Evolutionary conservation across 2,329 filamentous ascomycete genomes (phyloP).

Genomic region (Apiospora malaysiana): DNA sequence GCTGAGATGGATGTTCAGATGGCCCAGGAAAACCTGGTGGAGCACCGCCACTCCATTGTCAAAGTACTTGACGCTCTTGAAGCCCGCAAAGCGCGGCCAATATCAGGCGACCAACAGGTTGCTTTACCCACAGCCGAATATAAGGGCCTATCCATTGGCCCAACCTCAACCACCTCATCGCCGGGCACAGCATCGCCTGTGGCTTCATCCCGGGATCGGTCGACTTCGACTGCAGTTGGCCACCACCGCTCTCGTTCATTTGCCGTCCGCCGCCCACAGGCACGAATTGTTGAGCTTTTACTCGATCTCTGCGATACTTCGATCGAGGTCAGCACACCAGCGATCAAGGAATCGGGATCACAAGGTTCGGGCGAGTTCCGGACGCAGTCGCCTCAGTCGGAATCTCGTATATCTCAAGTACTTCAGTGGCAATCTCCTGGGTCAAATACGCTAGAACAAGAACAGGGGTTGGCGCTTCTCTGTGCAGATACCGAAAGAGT

Average conservation of each 20-base stretch:
- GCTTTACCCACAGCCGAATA: conserved; percentile 74
- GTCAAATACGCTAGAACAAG: conserved; percentile 88
- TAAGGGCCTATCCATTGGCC: conserved; percentile 84
- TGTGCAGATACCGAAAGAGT: conserved; percentile 88
- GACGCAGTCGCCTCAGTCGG: conserved; percentile 94
- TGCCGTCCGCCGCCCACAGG: conserved; percentile 85
- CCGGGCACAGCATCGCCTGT: conserved; percentile 74
- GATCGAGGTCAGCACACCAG: conserved; percentile 90
- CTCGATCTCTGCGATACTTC: conserved; percentile 96
- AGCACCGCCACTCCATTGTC: conserved; percentile 94
- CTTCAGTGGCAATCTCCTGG: conserved; percentile 96
- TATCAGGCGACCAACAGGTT: conserved; percentile 57
- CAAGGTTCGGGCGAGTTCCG: conserved; percentile 77
- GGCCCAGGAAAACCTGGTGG: conserved; percentile 87
- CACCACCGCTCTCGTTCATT: conserved; percentile 86
- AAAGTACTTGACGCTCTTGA: conserved; percentile 93
- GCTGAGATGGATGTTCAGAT: conserved; percentile 98
- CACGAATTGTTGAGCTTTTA: conserved; percentile 91
- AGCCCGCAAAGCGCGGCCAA: conserved; percentile 70
- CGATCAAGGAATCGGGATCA: conserved; percentile 82
- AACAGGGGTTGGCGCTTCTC: conserved; percentile 86
- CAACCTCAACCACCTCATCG: conserved; percentile 72
- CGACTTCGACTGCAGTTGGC: conserved; percentile 77
- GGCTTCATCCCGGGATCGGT: conserved; percentile 74
- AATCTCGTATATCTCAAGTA: conserved; percentile 92